Evolutionary conservation across 2,329 filamentous ascomycete species (phyloP), one percentile per base, ranked within the genome.

Genomic region (Fusarium fujikuroi): DNA sequence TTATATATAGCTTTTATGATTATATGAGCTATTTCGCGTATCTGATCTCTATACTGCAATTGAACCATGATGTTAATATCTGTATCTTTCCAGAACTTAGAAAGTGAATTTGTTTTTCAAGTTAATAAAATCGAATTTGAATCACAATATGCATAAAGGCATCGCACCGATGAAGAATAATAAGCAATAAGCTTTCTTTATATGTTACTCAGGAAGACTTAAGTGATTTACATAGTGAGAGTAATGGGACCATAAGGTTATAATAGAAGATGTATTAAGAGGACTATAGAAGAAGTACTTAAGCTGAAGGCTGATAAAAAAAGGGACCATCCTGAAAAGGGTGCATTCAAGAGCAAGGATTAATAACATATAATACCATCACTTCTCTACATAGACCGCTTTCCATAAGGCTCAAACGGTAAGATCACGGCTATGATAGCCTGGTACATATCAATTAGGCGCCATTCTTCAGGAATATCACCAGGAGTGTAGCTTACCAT

Each of bases 391-490:
- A 58, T 58, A 28, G 54, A 34, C 1, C 40, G 39, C 18, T 58
- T 58, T 4, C 54, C 54, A 21, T 58, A 47, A 1, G 54, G 54
- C 18, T 58, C 54, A 25, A 58, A 58, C 0, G 54, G 54, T 15
- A 58, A n/a, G 2, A 34, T 11, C 10, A 58, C 40, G 3, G 54
- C 54, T 4, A 58, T 25, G 0, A 58, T 36, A 7, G 54, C 53
- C 53, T 56, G 8, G 2, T 11, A 25, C 2, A 10, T 21, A 3
- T 15, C 4, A 1, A 25, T 56, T 3, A 34, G 16, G 2, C 4
- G 2, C 2, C 5, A 4, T 1, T 21, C 7, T 8, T 6, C 3
- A 2, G 14, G 0, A 1, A 3, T 7, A 2, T 1, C 1, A 5
- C 12, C 21, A 14, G 8, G 14, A 6, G 7, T 21, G 3, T 0